Evolutionary conservation across 805 yeast species (phyloP).

Genomic region (Saccharomycopsis fibuligera): DNA sequence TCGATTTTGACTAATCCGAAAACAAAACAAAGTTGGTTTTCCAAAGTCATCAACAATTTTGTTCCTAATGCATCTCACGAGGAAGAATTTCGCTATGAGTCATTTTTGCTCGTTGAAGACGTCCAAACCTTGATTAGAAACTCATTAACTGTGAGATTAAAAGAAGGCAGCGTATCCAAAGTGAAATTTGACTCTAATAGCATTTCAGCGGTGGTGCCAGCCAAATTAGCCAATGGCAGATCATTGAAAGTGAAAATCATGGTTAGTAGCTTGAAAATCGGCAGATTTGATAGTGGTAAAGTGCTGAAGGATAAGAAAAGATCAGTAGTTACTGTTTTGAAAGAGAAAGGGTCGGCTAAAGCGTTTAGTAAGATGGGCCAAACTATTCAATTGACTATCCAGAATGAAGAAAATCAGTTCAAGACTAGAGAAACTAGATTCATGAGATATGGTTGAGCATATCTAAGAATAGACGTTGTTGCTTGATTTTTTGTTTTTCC

Average conservation of each 20-base stretch:
- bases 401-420: slow-evolving; percentile 33
- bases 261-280: slow-evolving; percentile 25
- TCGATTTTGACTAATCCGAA: slow-evolving; percentile 17
- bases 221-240: slow-evolving; percentile 38
- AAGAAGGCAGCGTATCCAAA: slow-evolving; percentile 43
- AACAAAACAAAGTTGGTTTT: slow-evolving; percentile 32
- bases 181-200: slow-evolving; percentile 39
- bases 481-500: too few species aligned
- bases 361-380: slow-evolving; percentile 38
- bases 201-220: slow-evolving; percentile 43
- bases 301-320: slow-evolving; percentile 29
- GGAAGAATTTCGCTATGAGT: slow-evolving; percentile 20
- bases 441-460: not conserved
- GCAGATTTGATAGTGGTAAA: slow-evolving; percentile 3
- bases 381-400: slow-evolving; percentile 39
- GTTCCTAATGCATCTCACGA: slow-evolving; percentile 22
- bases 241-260: slow-evolving; percentile 42
- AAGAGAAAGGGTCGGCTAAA: slow-evolving; percentile 40
- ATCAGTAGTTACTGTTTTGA: slow-evolving; percentile 36
- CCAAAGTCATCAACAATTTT: slow-evolving; percentile 31
- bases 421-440: slow-evolving; percentile 14
- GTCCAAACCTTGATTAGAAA: slow-evolving; percentile 28
- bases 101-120: slow-evolving; percentile 17
- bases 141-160: slow-evolving; percentile 39
- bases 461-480: not conserved